These are phyloP conservation scores for Clarireedia homoeocarpa DNA, from an alignment of 2,329 filamentous ascomycete genomes.

Conservation along the genomic window DNA sequence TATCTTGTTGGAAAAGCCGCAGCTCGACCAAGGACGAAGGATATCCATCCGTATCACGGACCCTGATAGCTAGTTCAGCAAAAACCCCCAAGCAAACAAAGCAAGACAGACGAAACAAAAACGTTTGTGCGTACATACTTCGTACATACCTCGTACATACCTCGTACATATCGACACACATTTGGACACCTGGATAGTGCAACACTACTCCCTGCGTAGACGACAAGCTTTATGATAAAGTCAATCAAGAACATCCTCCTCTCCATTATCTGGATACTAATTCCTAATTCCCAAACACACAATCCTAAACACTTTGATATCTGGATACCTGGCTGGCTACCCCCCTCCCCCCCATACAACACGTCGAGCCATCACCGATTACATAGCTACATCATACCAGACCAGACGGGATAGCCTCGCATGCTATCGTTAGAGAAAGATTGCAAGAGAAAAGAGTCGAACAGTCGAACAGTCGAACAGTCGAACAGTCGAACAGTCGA, in stretches of 20 bases:
- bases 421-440: too few relatives aligned
- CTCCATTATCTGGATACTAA: not conserved
- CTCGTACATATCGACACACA: too few relatives aligned
- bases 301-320: too few relatives aligned
- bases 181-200: not conserved
- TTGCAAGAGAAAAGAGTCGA: too few relatives aligned
- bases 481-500: too few relatives aligned
- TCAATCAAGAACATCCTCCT: not conserved
- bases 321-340: too few relatives aligned
- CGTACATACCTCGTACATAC: too few relatives aligned
- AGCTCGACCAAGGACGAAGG: too few relatives aligned
- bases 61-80: not conserved
- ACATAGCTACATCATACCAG: not conserved
- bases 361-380: slow-evolving; percentile 1
- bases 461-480: too few relatives aligned
- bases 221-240: not conserved
- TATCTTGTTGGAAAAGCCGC: too few relatives aligned
- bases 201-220: not conserved
- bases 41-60: not conserved
- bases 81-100: not conserved
- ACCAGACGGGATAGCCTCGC: not conserved
- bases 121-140: not conserved
- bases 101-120: not conserved
- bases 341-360: not conserved
- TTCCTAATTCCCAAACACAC: too few relatives aligned